phyloP scores from a whole-genome alignment of 176 grass and related monocot genomes.

The Aechmea fasciata region DNA sequence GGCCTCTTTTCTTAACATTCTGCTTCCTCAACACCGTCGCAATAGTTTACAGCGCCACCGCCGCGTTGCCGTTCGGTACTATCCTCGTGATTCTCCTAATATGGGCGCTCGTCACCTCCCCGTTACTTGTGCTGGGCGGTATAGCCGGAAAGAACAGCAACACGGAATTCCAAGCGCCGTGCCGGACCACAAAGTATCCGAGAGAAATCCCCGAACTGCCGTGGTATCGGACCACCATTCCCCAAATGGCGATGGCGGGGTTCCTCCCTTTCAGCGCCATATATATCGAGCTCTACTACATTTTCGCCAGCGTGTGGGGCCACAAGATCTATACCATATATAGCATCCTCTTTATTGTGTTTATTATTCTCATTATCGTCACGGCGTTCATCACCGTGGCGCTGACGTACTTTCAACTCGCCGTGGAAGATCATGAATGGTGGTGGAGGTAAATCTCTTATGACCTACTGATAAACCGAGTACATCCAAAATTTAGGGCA shows the following conservation, averaged over 20 bases:
- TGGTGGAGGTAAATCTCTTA: constrained; percentile 85
- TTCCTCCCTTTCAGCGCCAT: constrained; percentile 96
- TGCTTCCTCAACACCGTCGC: constrained; percentile 92
- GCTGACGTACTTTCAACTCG: constrained; percentile 88
- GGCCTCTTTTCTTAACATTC: constrained; percentile 88
- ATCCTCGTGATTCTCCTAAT: constrained; percentile 92
- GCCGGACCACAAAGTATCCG: constrained; percentile 79
- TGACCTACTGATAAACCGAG: neutral
- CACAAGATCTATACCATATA: constrained; percentile 99
- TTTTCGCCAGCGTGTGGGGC: constrained; percentile 94
- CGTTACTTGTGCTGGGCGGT: constrained; percentile 77
- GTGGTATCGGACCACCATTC: constrained; percentile 79
- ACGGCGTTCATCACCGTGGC: constrained; percentile 93
- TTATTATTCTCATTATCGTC: constrained; percentile 92
- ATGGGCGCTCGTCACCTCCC: constrained; percentile 85
- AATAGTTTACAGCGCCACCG: constrained; percentile 79
- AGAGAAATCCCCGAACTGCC: constrained; percentile 83
- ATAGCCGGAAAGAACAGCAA: constrained; percentile 94
- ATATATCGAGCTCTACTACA: constrained; percentile 92
- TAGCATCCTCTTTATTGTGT: constrained; percentile 93
- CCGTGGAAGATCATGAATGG: constrained; percentile 92
- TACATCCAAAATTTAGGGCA: neutral
- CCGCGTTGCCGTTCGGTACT: constrained; percentile 84
- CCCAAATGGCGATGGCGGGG: constrained; percentile 94
- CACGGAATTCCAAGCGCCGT: constrained; percentile 72